Percentiles rank a stretch among this genome's conserved stretches.
These are phyloP conservation scores for Bacterosira constricta DNA, from an alignment of 108 stramenopile genomes.

Conservation along the genomic window DNA sequence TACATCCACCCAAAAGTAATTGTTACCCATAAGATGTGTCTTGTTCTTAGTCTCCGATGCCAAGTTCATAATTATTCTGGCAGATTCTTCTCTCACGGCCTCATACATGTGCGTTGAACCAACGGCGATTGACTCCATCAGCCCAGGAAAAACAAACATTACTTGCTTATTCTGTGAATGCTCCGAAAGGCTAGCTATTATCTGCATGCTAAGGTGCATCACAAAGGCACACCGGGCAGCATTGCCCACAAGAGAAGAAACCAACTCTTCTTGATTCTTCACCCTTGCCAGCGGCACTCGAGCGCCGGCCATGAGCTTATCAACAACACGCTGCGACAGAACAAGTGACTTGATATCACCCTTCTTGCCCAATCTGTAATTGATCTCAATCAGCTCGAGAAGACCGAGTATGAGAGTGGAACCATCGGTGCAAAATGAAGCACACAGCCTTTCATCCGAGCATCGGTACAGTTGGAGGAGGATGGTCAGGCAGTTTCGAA, in stretches of 20 bases:
- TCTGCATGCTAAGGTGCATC: slow-evolving; percentile 39
- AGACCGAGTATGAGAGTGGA: slow-evolving; percentile 26
- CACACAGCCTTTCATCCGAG: slow-evolving; percentile 24
- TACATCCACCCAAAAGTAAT: slow-evolving; percentile 19
- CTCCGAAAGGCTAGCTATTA: slow-evolving; percentile 34
- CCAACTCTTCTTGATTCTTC: slow-evolving; percentile 14
- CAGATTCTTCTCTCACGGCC: slow-evolving; percentile 34
- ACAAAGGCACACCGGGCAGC: slow-evolving; percentile 27
- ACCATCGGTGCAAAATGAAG: slow-evolving; percentile 37
- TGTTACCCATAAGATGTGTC: slow-evolving; percentile 13
- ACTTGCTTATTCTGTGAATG: slow-evolving; percentile 39
- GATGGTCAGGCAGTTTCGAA: slow-evolving; percentile 13
- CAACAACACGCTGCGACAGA: slow-evolving; percentile 23
- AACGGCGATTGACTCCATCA: slow-evolving; percentile 30
- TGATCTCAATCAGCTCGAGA: slow-evolving; percentile 39
- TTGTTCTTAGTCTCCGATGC: slow-evolving; percentile 40
- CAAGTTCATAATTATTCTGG: slow-evolving; percentile 31
- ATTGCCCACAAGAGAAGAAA: slow-evolving; percentile 28
- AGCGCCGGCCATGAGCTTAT: slow-evolving; percentile 11
- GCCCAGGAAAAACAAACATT: slow-evolving; percentile 5
- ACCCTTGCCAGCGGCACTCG: slow-evolving; percentile 27
- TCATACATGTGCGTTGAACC: slow-evolving; percentile 35
- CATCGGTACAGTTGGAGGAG: slow-evolving; percentile 34
- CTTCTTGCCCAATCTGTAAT: slow-evolving; percentile 36
- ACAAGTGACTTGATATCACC: slow-evolving; percentile 33